Conservation (phyloP, 1,284 basidiomycete species). For the Volvariella volvacea region DNA sequence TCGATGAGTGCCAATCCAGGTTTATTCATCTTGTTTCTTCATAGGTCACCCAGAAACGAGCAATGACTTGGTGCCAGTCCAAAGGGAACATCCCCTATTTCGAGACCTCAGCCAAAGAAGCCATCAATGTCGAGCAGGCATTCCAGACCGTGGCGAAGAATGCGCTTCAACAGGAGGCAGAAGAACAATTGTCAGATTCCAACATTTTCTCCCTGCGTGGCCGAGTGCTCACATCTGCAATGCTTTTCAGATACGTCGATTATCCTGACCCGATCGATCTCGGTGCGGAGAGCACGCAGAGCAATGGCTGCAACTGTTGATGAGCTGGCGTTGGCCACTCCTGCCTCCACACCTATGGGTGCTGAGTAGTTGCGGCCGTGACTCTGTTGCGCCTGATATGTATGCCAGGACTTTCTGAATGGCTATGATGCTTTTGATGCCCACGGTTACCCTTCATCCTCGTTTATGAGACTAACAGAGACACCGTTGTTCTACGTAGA, state of each 20-base stretch:
- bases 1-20: neutral
- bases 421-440: neutral
- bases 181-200: slow-evolving; percentile 81
- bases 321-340: slow-evolving; percentile 1
- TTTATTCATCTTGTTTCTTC: slow-evolving; percentile 2
- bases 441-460: neutral
- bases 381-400: no score
- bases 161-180: slow-evolving; percentile 93
- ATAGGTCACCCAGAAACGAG: slow-evolving; percentile 97
- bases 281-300: slow-evolving; percentile 88
- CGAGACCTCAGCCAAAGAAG: slow-evolving; percentile 99
- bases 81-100: slow-evolving; percentile 99
- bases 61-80: slow-evolving; percentile 99
- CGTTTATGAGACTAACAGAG: neutral
- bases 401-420: no score
- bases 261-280: slow-evolving; percentile 99
- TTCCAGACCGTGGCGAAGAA: slow-evolving; percentile 99
- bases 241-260: slow-evolving; percentile 79
- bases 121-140: slow-evolving; percentile 99
- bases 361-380: neutral
- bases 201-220: slow-evolving; percentile 12
- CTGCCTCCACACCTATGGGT: neutral
- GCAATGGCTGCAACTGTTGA: slow-evolving; percentile 90
- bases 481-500: neutral
- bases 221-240: slow-evolving; percentile 14